A percentile compares a stretch with the other conserved stretches of the same genome.
Evolutionary conservation across 2,329 filamentous ascomycete genomes (phyloP).

Genomic region (Stachybotrys elegans): DNA sequence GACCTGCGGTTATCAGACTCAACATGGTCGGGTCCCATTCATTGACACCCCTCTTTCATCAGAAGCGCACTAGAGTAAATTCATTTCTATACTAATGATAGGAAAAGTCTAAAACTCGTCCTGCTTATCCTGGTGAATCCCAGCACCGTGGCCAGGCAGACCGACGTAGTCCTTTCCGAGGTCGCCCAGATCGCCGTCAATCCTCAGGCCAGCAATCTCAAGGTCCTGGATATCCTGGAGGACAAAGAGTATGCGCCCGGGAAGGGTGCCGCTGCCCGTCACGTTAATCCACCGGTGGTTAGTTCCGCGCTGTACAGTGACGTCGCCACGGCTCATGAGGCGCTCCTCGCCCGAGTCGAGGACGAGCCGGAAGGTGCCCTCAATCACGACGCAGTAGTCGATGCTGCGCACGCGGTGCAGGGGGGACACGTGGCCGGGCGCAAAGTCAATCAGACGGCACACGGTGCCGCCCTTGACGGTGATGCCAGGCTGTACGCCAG

Average conservation of each 20-base stretch:
- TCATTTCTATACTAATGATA: background rate
- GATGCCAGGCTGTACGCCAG: background rate
- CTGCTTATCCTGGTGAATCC: background rate
- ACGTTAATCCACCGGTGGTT: background rate
- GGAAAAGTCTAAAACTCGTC: too few species aligned
- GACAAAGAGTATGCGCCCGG: background rate
- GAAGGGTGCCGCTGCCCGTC: background rate
- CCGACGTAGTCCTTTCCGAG: background rate
- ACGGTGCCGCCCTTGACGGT: background rate
- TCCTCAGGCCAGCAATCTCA: background rate
- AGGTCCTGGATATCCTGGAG: background rate
- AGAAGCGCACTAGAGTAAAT: too few species aligned
- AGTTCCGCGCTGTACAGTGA: background rate
- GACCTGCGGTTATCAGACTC: too few species aligned
- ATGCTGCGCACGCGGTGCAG: background rate
- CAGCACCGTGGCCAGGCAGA: background rate
- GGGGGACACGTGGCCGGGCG: background rate
- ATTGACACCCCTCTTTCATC: too few species aligned
- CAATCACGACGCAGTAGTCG: background rate
- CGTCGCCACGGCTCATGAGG: background rate
- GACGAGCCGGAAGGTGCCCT: background rate
- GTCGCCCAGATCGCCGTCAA: background rate
- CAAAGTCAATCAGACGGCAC: background rate
- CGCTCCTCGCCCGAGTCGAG: background rate
- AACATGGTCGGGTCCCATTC: too few species aligned